phyloP scores from a whole-genome alignment of 352 stramenopile species.

The Phytophthora capsici region DNA sequence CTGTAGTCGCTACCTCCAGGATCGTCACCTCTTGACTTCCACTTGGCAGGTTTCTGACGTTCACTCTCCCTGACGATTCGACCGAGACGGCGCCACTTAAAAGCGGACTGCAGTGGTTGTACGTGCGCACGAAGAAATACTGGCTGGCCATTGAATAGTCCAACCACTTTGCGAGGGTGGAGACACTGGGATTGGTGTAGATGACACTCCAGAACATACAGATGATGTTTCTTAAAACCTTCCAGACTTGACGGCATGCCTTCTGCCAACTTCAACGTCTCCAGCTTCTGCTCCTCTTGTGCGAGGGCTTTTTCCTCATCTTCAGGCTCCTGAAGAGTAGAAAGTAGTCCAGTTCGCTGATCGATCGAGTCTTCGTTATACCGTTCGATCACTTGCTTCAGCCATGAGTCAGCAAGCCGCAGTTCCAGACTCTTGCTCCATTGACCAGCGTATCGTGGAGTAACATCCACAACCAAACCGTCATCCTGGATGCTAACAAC shows the following conservation, averaged over 20 bases:
- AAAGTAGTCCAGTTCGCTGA: not conserved
- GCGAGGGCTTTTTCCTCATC: conserved; percentile 25
- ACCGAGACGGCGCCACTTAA: conserved; percentile 74
- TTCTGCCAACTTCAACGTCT: conserved; percentile 53
- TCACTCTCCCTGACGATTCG: conserved; percentile 67
- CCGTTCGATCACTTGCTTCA: conserved; percentile 42
- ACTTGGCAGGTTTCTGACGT: conserved; percentile 60
- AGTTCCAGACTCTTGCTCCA: conserved; percentile 70
- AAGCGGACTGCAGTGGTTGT: conserved; percentile 58
- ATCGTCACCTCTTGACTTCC: conserved; percentile 35
- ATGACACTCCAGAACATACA: conserved; percentile 83
- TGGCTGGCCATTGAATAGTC: conserved; percentile 77
- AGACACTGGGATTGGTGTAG: conserved; percentile 69
- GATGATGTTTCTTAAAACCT: conserved; percentile 78
- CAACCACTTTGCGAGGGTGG: conserved; percentile 70
- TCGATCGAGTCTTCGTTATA: conserved; percentile 41
- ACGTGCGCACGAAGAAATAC: conserved; percentile 77
- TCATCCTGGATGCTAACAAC: conserved; percentile 63
- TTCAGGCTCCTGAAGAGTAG: conserved; percentile 2
- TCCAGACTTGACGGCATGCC: conserved; percentile 81
- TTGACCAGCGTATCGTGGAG: conserved; percentile 57
- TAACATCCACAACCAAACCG: conserved; percentile 65
- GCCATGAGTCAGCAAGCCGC: conserved; percentile 67
- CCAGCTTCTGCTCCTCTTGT: conserved; percentile 44
- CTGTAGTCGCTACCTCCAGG: conserved; percentile 16